These are phyloP conservation scores for Combretum micranthum DNA, from an alignment of 345 rosid genomes.

Conservation along the genomic window DNA sequence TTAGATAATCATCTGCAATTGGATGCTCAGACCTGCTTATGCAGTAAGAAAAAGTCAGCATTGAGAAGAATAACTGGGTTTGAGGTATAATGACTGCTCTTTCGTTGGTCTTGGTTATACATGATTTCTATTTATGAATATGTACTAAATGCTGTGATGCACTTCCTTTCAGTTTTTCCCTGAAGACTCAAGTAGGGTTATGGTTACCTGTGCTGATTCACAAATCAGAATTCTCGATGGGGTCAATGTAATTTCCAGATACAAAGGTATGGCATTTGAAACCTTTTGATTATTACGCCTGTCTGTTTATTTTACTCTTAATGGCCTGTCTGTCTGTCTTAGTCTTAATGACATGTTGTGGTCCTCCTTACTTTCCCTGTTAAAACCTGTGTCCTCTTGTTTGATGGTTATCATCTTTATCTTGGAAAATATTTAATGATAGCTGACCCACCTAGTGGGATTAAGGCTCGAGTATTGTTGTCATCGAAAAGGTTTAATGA, in stretches of 20 bases:
- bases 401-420: too few species aligned
- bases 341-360: not conserved
- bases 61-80: conserved; percentile 73
- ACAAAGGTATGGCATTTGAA: conserved; percentile 40
- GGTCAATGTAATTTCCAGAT: conserved; percentile 57
- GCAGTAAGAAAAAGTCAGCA: conserved; percentile 62
- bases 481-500: too few species aligned
- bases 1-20: conserved; percentile 71
- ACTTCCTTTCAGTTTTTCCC: conserved; percentile 49
- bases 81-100: conserved; percentile 38
- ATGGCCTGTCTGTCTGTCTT: not conserved
- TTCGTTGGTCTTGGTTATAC: conserved; percentile 1
- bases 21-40: conserved; percentile 56
- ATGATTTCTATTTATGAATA: not conserved
- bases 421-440: too few species aligned
- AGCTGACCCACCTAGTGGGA: too few species aligned
- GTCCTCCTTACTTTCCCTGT: not conserved
- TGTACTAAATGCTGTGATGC: not conserved
- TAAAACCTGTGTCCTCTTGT: too few species aligned
- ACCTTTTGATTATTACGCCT: not conserved
- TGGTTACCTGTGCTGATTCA: conserved; percentile 85
- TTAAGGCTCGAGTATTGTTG: too few species aligned
- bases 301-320: not conserved
- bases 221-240: conserved; percentile 84
- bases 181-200: conserved; percentile 58